Base-by-base conservation (phyloP, 352 stramenopile genomes). In the Globisporangium paddicum region DNA sequence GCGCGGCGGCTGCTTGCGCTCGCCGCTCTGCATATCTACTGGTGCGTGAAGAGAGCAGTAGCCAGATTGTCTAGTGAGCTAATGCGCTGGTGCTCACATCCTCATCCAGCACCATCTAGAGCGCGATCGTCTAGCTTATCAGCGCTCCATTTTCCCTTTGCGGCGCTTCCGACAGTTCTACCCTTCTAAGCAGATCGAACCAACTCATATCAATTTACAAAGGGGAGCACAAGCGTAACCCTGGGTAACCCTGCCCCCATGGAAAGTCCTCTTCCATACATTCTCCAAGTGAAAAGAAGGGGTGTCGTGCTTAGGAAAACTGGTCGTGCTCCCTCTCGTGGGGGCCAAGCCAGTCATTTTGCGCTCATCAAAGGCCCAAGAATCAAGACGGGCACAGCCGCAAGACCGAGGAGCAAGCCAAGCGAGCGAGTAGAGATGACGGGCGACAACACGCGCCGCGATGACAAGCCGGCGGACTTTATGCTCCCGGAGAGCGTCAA, bases 381-480 rank as follows among this genome's bases (percentile, higher is more conserved):
- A 34, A 58, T 55, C 62, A 58, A 61, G 55, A 58, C 61, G 53
- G 37, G 10, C 46, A 47, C 21, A 41, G 34, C 30, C 18, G 23
- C 18, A 52, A 60, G 38, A 25, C 57, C 53, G 40, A 10, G 46
- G 9, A 53, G 46, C 46, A 23, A 53, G 28, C 18, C 26, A 34
- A 10, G 10, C 38, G 18, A 54, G n/a, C n/a, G n/a, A n/a, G n/a
- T n/a, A n/a, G n/a, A 18, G 18, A 54, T 40, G n/a, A 79, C 64
- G 78, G 66, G 67, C 54, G 77, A 82, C 62, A 57, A 71, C 47
- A 51, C 59, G 55, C 77, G 82, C 58, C 82, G 77, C 68, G 84
- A 94, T 57, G 83, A 95, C 14, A 93, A 94, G 71, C 84, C 86
- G 45, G 79, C 86, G 47, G 86, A 95, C 68, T 95, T 95, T 60